These are phyloP conservation scores for Quercus variabilis DNA, from an alignment of 306 rosid genomes.

Conservation along the genomic window DNA sequence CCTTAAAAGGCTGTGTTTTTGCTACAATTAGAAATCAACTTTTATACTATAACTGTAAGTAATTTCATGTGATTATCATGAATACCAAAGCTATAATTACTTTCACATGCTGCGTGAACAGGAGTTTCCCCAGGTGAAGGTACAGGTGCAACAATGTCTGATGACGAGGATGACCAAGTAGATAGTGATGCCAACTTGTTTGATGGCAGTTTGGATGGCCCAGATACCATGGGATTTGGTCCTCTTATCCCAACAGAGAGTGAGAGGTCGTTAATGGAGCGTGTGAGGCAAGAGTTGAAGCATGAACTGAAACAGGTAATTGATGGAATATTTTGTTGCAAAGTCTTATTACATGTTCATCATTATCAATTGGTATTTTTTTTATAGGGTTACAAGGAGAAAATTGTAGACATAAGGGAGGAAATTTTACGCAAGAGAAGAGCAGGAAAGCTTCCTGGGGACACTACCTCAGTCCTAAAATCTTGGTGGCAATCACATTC, in stretches of 20 bases:
- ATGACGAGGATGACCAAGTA: slow-evolving; percentile 87
- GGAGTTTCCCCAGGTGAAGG: slow-evolving; percentile 99
- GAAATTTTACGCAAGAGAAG: slow-evolving; percentile 97
- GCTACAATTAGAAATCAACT: background rate
- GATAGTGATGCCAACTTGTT: slow-evolving; percentile 81
- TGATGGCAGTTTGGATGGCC: slow-evolving; percentile 77
- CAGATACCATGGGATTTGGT: slow-evolving; percentile 91
- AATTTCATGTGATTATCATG: background rate
- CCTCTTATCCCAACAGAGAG: slow-evolving; percentile 97
- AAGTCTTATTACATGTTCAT: slow-evolving; percentile 9
- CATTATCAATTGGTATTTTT: background rate
- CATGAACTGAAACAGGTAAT: slow-evolving; percentile 87
- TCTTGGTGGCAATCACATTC: slow-evolving; percentile 98
- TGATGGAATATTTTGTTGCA: slow-evolving; percentile 5
- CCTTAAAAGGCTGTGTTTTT: background rate
- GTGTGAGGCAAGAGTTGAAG: slow-evolving; percentile 93
- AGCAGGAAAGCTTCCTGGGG: slow-evolving; percentile 99
- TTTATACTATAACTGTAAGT: background rate
- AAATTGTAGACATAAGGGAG: slow-evolving; percentile 94
- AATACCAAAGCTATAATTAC: slow-evolving; percentile 7
- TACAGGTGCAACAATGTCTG: slow-evolving; percentile 98
- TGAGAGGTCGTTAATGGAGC: slow-evolving; percentile 97
- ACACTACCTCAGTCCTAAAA: slow-evolving; percentile 93
- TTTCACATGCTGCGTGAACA: slow-evolving; percentile 30
- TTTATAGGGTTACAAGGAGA: slow-evolving; percentile 86